Evolutionary conservation across 108 stramenopile genomes (phyloP).

Genomic region (Nitzschia putrida): DNA sequence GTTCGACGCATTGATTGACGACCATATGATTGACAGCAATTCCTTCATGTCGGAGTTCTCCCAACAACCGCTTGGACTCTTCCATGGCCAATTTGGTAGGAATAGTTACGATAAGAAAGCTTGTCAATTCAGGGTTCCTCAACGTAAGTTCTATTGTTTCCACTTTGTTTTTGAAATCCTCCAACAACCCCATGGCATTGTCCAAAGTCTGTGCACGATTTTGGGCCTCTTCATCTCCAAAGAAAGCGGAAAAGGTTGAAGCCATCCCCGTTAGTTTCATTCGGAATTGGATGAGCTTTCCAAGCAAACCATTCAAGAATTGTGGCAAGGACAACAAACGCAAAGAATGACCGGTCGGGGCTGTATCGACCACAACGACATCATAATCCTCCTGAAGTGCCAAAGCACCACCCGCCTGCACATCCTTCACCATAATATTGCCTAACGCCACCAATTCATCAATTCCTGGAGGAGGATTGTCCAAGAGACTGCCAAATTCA

Average conservation of each 20-base stretch:
- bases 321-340: conserved; percentile 84
- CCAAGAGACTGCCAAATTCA: conserved; percentile 76
- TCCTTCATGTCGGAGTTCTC: conserved; percentile 64
- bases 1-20: conserved; percentile 77
- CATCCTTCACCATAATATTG: conserved; percentile 75
- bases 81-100: conserved; percentile 83
- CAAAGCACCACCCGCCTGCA: conserved; percentile 3
- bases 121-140: conserved; percentile 51
- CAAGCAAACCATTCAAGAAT: conserved; percentile 83
- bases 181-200: conserved; percentile 65
- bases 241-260: conserved; percentile 67
- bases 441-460: conserved; percentile 92
- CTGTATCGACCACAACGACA: conserved; percentile 89
- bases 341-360: conserved; percentile 91
- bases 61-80: conserved; percentile 78
- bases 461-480: conserved; percentile 93
- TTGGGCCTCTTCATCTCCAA: conserved; percentile 56
- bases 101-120: conserved; percentile 90
- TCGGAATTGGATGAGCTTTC: conserved; percentile 75
- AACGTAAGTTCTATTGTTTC: conserved; percentile 46
- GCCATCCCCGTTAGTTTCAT: conserved; percentile 72
- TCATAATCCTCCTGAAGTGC: conserved; percentile 58
- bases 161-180: conserved; percentile 71
- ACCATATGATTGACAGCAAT: conserved; percentile 77
- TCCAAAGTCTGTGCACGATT: conserved; percentile 67